Conservation (phyloP, 2,329 filamentous ascomycete genomes). For the Diaporthe sp. region DNA sequence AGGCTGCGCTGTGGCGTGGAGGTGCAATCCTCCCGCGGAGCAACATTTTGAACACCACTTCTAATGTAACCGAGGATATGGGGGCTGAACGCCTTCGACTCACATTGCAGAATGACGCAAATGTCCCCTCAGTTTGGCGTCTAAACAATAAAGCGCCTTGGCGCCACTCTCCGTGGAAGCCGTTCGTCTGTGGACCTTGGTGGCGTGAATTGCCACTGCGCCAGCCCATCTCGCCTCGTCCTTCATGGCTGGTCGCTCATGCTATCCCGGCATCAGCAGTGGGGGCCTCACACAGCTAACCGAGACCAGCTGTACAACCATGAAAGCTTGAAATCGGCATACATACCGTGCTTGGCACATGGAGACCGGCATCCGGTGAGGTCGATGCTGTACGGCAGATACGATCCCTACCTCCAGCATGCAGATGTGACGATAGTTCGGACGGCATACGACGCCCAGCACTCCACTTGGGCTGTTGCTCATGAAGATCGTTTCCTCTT, state of each 20-base stretch:
- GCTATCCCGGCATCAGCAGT: background rate
- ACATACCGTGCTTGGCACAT: conserved; percentile 4
- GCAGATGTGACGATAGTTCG: conserved; percentile 8
- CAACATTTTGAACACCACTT: too few species aligned
- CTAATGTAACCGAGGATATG: background rate
- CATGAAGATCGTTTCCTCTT: conserved; percentile 13
- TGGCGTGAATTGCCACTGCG: background rate
- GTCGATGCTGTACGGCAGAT: conserved; percentile 2
- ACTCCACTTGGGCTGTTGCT: background rate
- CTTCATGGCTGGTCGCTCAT: background rate
- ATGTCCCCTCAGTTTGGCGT: background rate
- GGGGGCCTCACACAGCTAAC: background rate
- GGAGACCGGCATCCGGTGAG: background rate
- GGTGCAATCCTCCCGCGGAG: background rate
- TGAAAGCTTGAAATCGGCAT: conserved; percentile 9
- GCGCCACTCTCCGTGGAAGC: background rate
- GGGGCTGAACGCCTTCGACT: background rate
- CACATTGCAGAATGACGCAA: background rate
- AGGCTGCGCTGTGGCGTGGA: background rate
- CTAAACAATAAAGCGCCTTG: background rate
- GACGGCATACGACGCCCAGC: background rate
- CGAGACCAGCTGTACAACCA: conserved; percentile 18
- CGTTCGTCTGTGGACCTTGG: background rate
- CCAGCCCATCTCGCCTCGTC: background rate
- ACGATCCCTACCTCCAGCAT: background rate